Conservation (phyloP, 73 alveolate genomes). For the Paramecium tetraurelia region DNA sequence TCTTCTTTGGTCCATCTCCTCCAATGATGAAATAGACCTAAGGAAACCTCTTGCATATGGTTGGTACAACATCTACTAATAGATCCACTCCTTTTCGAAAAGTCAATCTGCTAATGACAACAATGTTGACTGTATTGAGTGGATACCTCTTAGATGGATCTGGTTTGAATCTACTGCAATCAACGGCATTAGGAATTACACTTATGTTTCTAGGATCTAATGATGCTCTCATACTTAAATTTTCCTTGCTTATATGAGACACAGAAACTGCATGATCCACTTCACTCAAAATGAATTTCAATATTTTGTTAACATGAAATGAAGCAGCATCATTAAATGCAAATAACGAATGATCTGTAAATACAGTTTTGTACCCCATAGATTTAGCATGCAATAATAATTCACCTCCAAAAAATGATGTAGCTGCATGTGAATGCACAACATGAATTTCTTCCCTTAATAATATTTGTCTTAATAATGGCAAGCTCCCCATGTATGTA, state of each 20-base stretch:
- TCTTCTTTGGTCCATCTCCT: constrained; percentile 99
- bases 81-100: constrained; percentile 99
- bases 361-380: constrained; percentile 88
- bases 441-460: constrained; percentile 94
- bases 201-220: constrained; percentile 86
- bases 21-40: constrained; percentile 89
- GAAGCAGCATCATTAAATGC: constrained; percentile 96
- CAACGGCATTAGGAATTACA: constrained; percentile 99
- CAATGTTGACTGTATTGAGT: constrained; percentile 89
- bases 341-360: constrained; percentile 99
- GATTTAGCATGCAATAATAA: constrained; percentile 82
- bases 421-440: constrained; percentile 98
- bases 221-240: constrained; percentile 92
- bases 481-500: constrained; percentile 52
- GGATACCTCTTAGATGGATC: constrained; percentile 88
- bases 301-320: constrained; percentile 88
- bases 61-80: constrained; percentile 97
- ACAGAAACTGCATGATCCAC: constrained; percentile 96
- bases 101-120: constrained; percentile 94
- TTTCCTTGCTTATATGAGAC: constrained; percentile 95
- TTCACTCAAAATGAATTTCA: constrained; percentile 83
- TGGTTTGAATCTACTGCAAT: constrained; percentile 91
- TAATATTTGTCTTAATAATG: constrained; percentile 86
- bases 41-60: constrained; percentile 90
- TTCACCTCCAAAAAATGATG: constrained; percentile 81